Evolutionary conservation across 78 protist genomes (phyloP).

Genomic region (Carpediemonas membranifera): DNA sequence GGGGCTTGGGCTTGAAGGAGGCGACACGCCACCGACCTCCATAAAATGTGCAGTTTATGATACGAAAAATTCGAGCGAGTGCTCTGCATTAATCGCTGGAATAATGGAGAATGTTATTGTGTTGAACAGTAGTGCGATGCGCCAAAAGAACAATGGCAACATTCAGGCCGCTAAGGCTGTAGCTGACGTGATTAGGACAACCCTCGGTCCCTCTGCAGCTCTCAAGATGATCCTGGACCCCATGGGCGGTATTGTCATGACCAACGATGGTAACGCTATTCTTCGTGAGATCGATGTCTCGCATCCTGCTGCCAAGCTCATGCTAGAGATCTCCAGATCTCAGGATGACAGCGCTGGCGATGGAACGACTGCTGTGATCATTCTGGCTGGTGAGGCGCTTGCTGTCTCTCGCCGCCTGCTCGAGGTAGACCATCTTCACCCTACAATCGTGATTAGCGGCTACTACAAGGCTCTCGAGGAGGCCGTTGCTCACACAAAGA

Average conservation of each 20-base stretch:
- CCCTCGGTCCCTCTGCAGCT: slow-evolving; percentile 93
- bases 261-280: slow-evolving; percentile 95
- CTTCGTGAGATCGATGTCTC: slow-evolving; percentile 90
- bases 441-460: slow-evolving; percentile 63
- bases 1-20: too few relatives aligned
- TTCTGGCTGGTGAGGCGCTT: slow-evolving; percentile 80
- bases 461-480: slow-evolving; percentile 72
- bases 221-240: slow-evolving; percentile 93
- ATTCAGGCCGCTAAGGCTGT: too few relatives aligned
- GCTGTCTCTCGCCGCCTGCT: slow-evolving; percentile 62
- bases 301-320: slow-evolving; percentile 94
- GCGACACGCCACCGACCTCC: too few relatives aligned
- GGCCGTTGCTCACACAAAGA: slow-evolving; percentile 53
- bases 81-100: too few relatives aligned
- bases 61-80: too few relatives aligned
- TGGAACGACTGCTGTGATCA: slow-evolving; percentile 93
- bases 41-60: too few relatives aligned
- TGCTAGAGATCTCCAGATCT: slow-evolving; percentile 82
- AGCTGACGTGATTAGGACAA: slow-evolving; percentile 80
- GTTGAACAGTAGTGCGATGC: too few relatives aligned
- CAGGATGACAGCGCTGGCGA: slow-evolving; percentile 92
- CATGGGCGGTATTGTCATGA: slow-evolving; percentile 84
- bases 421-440: slow-evolving; percentile 74
- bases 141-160: too few relatives aligned
- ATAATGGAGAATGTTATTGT: too few relatives aligned